Evolutionary conservation across 208 protist genomes (phyloP), one percentile per base, ranked within the genome.

Genomic region (Herpetomonas tarakana): DNA sequence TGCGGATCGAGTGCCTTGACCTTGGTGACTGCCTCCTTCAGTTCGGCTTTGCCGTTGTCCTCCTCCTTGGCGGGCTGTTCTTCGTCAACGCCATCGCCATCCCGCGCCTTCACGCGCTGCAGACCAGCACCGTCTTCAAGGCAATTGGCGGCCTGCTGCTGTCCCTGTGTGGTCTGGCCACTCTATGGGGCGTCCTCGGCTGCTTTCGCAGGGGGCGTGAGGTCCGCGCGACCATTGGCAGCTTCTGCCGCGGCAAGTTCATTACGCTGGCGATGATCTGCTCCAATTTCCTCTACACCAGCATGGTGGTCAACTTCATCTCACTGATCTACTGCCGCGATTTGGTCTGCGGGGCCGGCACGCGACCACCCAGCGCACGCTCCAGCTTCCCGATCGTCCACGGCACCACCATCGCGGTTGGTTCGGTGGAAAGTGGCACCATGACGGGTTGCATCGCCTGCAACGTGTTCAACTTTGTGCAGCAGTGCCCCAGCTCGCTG

Each of bases 211-310:
- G 24, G 3, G 81, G 86, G 11, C 74, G 86, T 49, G 1, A 30
- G 44, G 24, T 76, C 21, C 60, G 65, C 30, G 18, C 62, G 18
- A 54, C 2, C n/a, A 46, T 85, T 41, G 50, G 58, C 19, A 44
- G 59, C 4, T 56, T 51, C n/a, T 19, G 66, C 19, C 30, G 62
- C 6, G 31, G 26, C 12, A 22, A 70, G 9, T 45, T 81, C 12
- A 51, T 88, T 4, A 59, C 45, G 11, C 55, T 83, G 9, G 16
- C 83, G 16, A 45, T 90, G 44, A 71, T 80, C 50, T 25, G 39
- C 29, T 64, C 69, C 30, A 81, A 68, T 25, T 28, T 84, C 21
- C 61, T 88, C 28, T 93, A 90, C 75, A 87, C 63, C 56, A 77
- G 60, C 52, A 72, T 84, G 50, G 58, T 86, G 31, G 78, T 75